Evolutionary conservation across 768 basidiomycete genomes (phyloP), one percentile per base, ranked within the genome.

Genomic region (Cystobasidium onofrii): DNA sequence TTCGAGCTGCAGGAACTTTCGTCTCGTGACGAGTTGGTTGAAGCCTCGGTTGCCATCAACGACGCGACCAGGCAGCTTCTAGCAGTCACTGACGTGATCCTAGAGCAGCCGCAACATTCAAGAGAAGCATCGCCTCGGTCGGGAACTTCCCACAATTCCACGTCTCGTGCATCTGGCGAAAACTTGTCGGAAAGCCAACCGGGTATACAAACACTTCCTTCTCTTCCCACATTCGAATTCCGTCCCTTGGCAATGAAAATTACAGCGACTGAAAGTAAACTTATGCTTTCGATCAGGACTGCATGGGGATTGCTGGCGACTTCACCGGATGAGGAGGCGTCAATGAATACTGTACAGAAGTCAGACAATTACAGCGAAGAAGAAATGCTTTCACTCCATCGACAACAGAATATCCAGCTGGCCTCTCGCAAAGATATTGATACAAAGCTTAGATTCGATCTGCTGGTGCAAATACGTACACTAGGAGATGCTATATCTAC

Each of bases 211-310:
- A 29, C 76, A n/a, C 67, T 64, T 1, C 17, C 74, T 3, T 67
- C 70, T 3, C 72, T 75, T 17, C 71, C 74, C 25, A 78, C 18
- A 36, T 15, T 44, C 20, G 69, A 81, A 27, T 80, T 82, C 57
- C 78, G 78, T 0, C 78, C 78, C 15, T 41, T 64, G 6, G 77
- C 80, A 41, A 79, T 79, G 17, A 77, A 79, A 77, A 89, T 95
- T 36, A 91, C 91, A 1, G 90, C 91, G 9, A 92, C 91, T 0
- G 83, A 95, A 10, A 93, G 91, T 23, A 89, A 93, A 80, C 84
- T 97, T 33, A 90, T 95, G 34, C 86, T 96, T 1, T 91, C 90
- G 9, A 88, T 91, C n/a, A 88, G 95, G 62, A 92, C 93, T 0
- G 44, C 76, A 17, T 77, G 77, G 77, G 76, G 77, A 3, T 61